These are phyloP conservation scores for Tubosaeta brunneosetosa DNA, from an alignment of 768 basidiomycete species.

Conservation along the genomic window DNA sequence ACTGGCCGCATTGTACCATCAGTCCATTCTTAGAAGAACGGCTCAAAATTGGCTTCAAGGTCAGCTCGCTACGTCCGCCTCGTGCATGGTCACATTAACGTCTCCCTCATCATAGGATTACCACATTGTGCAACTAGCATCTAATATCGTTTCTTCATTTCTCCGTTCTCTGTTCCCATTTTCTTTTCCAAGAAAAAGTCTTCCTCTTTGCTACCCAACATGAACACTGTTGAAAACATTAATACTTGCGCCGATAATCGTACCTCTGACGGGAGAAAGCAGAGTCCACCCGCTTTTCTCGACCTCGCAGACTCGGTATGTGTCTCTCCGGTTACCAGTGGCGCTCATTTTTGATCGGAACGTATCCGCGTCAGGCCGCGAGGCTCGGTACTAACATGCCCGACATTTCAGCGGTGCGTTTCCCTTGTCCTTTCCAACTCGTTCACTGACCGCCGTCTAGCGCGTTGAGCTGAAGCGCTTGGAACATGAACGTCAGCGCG, in stretches of 20 bases:
- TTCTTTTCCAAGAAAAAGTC: constrained; percentile 48
- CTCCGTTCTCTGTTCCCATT: constrained; percentile 52
- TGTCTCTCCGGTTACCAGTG: constrained; percentile 25
- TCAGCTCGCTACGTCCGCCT: constrained; percentile 21
- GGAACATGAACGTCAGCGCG: constrained; percentile 82
- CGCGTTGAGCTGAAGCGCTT: constrained; percentile 87
- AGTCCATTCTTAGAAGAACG: constrained; percentile 63
- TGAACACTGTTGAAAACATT: constrained; percentile 72
- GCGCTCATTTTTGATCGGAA: constrained; percentile 5
- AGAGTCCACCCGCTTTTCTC: constrained; percentile 87
- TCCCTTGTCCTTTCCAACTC: background rate
- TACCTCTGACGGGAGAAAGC: constrained; percentile 68
- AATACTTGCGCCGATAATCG: constrained; percentile 69
- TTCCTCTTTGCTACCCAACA: constrained; percentile 45
- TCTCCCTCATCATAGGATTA: constrained; percentile 38
- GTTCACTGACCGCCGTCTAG: constrained; percentile 33
- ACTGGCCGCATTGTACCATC: constrained; percentile 74
- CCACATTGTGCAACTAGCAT: constrained; percentile 66
- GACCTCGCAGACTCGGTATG: constrained; percentile 91
- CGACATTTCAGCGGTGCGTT: constrained; percentile 79
- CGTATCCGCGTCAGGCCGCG: constrained; percentile 51
- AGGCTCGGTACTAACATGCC: constrained; percentile 81
- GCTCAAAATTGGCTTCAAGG: constrained; percentile 74
- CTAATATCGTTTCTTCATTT: constrained; percentile 46
- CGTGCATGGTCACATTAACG: constrained; percentile 23